Base-by-base conservation (phyloP, 164 flowering plant species). In the Akebia trifoliata region DNA sequence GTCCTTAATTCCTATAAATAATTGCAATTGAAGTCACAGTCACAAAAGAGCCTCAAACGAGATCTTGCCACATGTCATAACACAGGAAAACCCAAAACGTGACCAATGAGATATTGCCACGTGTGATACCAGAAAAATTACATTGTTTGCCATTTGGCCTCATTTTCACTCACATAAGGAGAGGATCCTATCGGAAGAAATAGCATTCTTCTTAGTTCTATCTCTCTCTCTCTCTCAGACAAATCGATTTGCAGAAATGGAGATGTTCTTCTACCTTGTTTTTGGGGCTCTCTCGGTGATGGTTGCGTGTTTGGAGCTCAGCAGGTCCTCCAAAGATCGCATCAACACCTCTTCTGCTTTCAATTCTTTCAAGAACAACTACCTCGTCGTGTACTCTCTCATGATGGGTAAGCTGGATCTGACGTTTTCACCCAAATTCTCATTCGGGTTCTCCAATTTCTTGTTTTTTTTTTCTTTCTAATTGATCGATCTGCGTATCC, bases 301-400 rank as follows among this genome's bases (percentile, higher is more conserved):
- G 28, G 97, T 93, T 44, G 92, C 84, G 2, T 83, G 64, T 2
- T 32, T 87, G 20, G 99, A 93, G 84, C 71, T 93, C 24, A 87
- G 89, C 84, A 90, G 86, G 64, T 81, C 43, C 72, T 86, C 64
- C 83, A 93, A 86, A 61, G 99, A 93, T 73, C 88, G 96, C 46
- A 69, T 86, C 71, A 83, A 50, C 66, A 87, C 97, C 4, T 63
- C 96, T 6, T 4, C 82, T 4, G 79, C 95, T 56, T 93, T 93
- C 81, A 86, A 77, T 76, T 73, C 97, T 43, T 93, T 93, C 87
- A 93, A 90, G 86, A 93, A 93, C 81, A 93, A 87, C 66, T 93
- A 93, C 73, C 74, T 93, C 30, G 56, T 93, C 43, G 97, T 93
- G 18, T 93, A 90, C 80, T 93, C 97, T 57, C 93, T 93, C 61